A percentile compares a stretch with the other conserved stretches of the same genome.
Conservation (phyloP, 352 stramenopile species). For the Pythium phragmiticola region DNA sequence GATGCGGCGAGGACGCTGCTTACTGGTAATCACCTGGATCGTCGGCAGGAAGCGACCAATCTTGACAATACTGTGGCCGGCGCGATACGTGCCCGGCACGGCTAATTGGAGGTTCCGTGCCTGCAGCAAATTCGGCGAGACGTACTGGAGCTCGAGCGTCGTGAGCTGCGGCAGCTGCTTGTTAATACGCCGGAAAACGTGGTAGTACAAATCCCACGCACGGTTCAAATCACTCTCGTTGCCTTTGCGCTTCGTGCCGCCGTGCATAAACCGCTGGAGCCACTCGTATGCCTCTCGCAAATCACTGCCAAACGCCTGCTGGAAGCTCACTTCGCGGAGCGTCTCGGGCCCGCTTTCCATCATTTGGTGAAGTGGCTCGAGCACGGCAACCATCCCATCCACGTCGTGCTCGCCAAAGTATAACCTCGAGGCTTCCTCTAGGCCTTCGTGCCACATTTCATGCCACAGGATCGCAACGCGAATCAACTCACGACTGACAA, state of each 20-base stretch:
- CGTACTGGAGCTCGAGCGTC: slow-evolving; percentile 96
- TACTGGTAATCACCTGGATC: slow-evolving; percentile 97
- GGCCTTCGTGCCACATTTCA: slow-evolving; percentile 97
- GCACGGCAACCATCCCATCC: slow-evolving; percentile 95
- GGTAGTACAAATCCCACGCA: slow-evolving; percentile 99
- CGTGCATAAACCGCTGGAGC: slow-evolving; percentile 67
- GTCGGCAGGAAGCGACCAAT: slow-evolving; percentile 92
- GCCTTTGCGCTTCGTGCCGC: slow-evolving; percentile 32
- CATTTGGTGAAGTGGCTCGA: slow-evolving; percentile 93
- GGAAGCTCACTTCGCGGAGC: slow-evolving; percentile 80
- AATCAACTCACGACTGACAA: slow-evolving; percentile 97
- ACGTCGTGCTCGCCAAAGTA: slow-evolving; percentile 98
- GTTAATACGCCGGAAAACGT: slow-evolving; percentile 94
- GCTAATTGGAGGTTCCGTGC: slow-evolving; percentile 95
- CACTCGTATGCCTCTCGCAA: slow-evolving; percentile 84
- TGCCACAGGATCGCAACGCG: slow-evolving; percentile 99
- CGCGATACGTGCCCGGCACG: slow-evolving; percentile 92
- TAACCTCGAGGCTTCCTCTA: slow-evolving; percentile 97
- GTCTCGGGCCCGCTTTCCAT: slow-evolving; percentile 85
- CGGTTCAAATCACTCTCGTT: slow-evolving; percentile 84
- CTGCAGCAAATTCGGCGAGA: slow-evolving; percentile 93
- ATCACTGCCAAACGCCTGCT: slow-evolving; percentile 93
- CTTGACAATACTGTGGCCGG: slow-evolving; percentile 77
- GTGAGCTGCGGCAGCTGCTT: slow-evolving; percentile 95
- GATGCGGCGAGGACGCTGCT: slow-evolving; percentile 98